phyloP scores from a whole-genome alignment of 2,329 filamentous ascomycete species.

The Hymenoscyphus salicellus region DNA sequence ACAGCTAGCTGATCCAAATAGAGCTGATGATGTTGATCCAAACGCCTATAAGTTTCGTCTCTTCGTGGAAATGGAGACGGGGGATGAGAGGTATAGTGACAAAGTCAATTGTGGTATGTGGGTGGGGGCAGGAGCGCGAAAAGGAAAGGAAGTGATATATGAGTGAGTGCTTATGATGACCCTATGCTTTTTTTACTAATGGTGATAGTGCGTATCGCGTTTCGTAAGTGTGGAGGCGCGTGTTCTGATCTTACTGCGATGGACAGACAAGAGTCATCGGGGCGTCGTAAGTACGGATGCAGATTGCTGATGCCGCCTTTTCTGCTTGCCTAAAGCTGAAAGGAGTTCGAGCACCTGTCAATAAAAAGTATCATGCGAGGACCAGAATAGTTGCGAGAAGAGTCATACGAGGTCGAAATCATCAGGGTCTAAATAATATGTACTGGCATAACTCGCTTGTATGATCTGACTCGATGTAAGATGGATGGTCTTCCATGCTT shows the following conservation, averaged over 20 bases:
- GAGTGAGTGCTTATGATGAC: slow-evolving; percentile 36
- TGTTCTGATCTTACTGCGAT: not conserved
- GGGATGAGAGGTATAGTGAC: slow-evolving; percentile 48
- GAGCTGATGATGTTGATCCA: slow-evolving; percentile 32
- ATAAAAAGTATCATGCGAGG: too few species aligned
- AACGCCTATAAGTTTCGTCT: slow-evolving; percentile 46
- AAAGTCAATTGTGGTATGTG: slow-evolving; percentile 49
- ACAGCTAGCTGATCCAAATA: slow-evolving; percentile 27
- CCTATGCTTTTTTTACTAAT: not conserved
- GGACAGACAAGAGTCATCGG: too few species aligned
- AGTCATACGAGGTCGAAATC: too few species aligned
- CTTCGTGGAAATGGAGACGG: slow-evolving; percentile 50
- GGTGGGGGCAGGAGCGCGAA: slow-evolving; percentile 48
- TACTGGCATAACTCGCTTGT: not conserved
- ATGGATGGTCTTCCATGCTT: not conserved
- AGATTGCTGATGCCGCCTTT: too few species aligned
- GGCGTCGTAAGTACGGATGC: too few species aligned
- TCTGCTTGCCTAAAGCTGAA: too few species aligned
- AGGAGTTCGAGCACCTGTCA: too few species aligned
- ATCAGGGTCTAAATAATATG: not conserved
- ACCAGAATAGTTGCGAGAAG: too few species aligned
- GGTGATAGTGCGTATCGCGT: slow-evolving; percentile 18
- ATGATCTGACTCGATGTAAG: not conserved
- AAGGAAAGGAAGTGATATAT: slow-evolving; percentile 44
- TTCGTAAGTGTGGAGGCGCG: not conserved